A percentile compares a stretch with the other conserved stretches of the same genome.
These are phyloP conservation scores for Metarhizium sp. DNA, from an alignment of 2,329 filamentous ascomycete species.

Conservation along the genomic window DNA sequence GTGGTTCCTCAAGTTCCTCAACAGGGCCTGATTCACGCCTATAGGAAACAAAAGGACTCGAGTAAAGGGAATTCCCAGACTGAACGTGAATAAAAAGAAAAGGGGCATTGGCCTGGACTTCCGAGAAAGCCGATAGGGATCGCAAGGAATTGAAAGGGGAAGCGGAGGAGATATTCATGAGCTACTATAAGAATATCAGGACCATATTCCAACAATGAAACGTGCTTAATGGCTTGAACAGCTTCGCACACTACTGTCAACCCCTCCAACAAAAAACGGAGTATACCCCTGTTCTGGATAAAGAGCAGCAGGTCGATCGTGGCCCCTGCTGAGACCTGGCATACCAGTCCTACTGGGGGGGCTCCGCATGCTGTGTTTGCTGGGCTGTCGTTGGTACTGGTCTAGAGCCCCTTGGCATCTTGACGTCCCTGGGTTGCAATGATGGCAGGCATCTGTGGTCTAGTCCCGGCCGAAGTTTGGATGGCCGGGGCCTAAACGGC, in stretches of 20 bases:
- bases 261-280: not conserved
- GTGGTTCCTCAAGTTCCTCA: too few species aligned
- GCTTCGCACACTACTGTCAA: not conserved
- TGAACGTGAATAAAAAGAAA: not conserved
- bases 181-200: not conserved
- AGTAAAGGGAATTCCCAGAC: not conserved
- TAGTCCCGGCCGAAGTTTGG: not conserved
- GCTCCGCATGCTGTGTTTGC: slow-evolving; percentile 1
- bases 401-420: not conserved
- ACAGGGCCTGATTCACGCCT: too few species aligned
- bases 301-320: not conserved
- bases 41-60: not conserved
- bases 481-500: not conserved
- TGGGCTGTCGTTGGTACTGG: too few species aligned
- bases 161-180: not conserved
- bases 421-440: slow-evolving; percentile 2
- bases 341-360: not conserved
- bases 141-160: not conserved
- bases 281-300: not conserved
- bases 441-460: not conserved
- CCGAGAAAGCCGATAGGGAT: not conserved
- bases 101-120: not conserved
- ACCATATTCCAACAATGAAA: not conserved
- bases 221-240: not conserved
- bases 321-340: not conserved